Evolutionary conservation across 2,329 filamentous ascomycete species (phyloP).

Genomic region (Sphaerulina populicola): DNA sequence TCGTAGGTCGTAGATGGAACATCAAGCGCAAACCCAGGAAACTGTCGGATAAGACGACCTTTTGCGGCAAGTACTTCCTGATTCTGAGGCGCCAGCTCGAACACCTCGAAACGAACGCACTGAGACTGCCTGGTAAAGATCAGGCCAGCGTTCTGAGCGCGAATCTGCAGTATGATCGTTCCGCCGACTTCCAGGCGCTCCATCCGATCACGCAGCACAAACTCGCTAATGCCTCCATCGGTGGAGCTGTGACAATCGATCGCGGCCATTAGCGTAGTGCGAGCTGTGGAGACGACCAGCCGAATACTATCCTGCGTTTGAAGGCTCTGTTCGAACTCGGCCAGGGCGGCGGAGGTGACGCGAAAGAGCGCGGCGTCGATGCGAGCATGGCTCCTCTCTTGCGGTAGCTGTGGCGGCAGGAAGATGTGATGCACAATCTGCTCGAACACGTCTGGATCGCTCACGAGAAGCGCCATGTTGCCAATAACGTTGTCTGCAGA

Average conservation of each 20-base stretch:
- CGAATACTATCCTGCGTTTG: neutral
- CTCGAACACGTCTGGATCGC: conserved; percentile 7
- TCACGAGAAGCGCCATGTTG: conserved; percentile 5
- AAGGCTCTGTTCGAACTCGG: neutral
- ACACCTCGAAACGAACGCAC: conserved; percentile 49
- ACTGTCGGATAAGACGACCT: conserved; percentile 51
- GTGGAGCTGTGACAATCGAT: conserved; percentile 1
- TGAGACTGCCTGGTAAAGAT: conserved; percentile 17
- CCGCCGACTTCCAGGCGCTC: neutral
- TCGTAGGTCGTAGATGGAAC: conserved; percentile 9
- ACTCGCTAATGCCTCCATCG: conserved; percentile 2
- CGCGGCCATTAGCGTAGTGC: neutral
- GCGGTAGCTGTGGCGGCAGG: conserved; percentile 32
- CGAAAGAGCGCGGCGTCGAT: conserved; percentile 5
- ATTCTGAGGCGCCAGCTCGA: conserved; percentile 50
- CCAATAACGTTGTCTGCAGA: neutral
- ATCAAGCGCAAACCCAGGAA: conserved; percentile 49
- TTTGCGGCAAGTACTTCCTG: conserved; percentile 46
- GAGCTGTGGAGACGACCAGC: neutral
- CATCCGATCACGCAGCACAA: neutral
- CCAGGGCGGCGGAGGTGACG: neutral
- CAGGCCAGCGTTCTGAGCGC: conserved; percentile 23
- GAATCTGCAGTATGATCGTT: conserved; percentile 8
- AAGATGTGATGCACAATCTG: conserved; percentile 37
- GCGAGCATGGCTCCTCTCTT: conserved; percentile 2